Evolutionary conservation across 768 basidiomycete species (phyloP), one percentile per base, ranked within the genome.

Genomic region (Suillus subalutaceus): DNA sequence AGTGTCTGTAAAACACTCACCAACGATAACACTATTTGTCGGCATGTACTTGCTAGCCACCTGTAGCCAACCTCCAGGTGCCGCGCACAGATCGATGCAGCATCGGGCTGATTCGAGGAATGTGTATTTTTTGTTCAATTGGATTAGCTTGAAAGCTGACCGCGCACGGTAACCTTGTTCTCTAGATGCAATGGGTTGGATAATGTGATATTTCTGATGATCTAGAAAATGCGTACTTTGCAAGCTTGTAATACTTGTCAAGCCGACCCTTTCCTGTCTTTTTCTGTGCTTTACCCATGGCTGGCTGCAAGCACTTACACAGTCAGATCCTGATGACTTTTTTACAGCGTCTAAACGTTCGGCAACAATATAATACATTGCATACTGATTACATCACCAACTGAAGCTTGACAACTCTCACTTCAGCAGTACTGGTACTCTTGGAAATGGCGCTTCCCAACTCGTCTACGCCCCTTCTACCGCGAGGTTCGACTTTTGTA

Each of bases 111-210:
- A 83, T 72, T 96, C 93, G 30, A 99, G 86, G 75, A 99, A 92
- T 18, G 90, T 86, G 80, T 93, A 99, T 82, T 99, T 99, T 78
- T 97, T 96, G 84, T 99, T 99, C 67, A 99, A 82, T 79, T 99
- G 97, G 66, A 99, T 95, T 66, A 99, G 87, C 80, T 99, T 99
- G 90, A 97, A 97, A 2, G 97, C 97, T 18, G 97, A 99, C 84
- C 97, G 97, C 71, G 97, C 97, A 68, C 97, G 93, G 77, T 96
- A 99, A 67, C 97, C 97, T 83, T 99, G 97, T 82, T 99, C 97
- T 79, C 96, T 99, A 75, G 53, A 64, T 44, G 60, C 56, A 65
- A 62, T 67, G 41, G 65, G 67, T 71, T 35, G 69, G 26, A 43
- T 15, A 48, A 13, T 30, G 66, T 46, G 37, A 37, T 40, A 15